These are phyloP conservation scores for Flaveria trinervia DNA, from an alignment of 129 eudicot genomes.

Conservation along the genomic window DNA sequence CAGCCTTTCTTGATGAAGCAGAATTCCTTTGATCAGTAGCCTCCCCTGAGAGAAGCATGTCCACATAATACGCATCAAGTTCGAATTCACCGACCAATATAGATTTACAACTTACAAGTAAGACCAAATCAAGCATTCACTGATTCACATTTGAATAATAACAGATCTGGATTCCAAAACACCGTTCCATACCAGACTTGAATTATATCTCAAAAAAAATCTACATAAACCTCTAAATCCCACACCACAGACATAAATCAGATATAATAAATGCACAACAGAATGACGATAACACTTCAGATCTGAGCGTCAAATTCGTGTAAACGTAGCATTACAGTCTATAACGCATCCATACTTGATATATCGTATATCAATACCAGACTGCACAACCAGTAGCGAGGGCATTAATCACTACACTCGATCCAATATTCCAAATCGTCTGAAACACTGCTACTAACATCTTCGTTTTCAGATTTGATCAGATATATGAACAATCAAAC, in stretches of 20 bases:
- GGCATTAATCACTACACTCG: slow-evolving; percentile 22
- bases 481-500: neutral
- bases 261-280: neutral
- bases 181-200: neutral
- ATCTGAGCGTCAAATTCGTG: slow-evolving; percentile 11
- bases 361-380: neutral
- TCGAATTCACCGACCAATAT: slow-evolving; percentile 5
- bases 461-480: neutral
- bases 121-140: slow-evolving; percentile 6
- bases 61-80: slow-evolving; percentile 15
- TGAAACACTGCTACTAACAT: neutral
- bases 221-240: neutral
- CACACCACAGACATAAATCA: neutral
- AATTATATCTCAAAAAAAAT: neutral
- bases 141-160: neutral
- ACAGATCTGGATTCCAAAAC: slow-evolving; percentile 20
- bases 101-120: slow-evolving; percentile 17
- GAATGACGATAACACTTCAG: slow-evolving; percentile 13
- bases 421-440: slow-evolving; percentile 2
- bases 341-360: neutral
- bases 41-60: slow-evolving; percentile 48
- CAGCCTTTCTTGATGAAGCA: slow-evolving; percentile 46
- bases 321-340: slow-evolving; percentile 1
- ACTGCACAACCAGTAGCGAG: no score
- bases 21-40: slow-evolving; percentile 48